Base-by-base conservation (phyloP, 1,284 basidiomycete genomes). In the Cerrena zonata region DNA sequence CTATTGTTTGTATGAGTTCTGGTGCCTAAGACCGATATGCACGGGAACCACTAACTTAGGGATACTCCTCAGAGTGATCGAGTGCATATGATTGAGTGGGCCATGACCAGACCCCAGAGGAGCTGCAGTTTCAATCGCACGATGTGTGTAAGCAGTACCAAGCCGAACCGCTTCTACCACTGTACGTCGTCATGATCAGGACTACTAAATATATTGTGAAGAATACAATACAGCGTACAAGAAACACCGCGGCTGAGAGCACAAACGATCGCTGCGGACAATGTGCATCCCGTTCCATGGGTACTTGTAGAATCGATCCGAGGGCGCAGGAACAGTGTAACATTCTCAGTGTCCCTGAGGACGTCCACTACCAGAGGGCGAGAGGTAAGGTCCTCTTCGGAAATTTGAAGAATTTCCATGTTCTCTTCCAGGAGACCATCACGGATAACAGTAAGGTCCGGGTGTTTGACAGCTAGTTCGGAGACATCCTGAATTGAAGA, bases 261-360 rank as follows among this genome's bases (percentile, higher is more conserved):
- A 47, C 84, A 84, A 1, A 88, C 84, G 13, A 96, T 76, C 0
- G 92, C 91, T 0, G 93, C 85, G 37, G 86, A 88, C 7, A 97
- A 74, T 0, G 94, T 97, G 65, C 94, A 98, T 1, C 94, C 94
- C 0, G 94, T 97, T 1, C 94, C 94, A 63, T 97, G 94, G 0
- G 94, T 94, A 56, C 76, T 90, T 22, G 69, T 78, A 10, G 86
- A 85, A 3, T 86, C 74, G 22, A 94, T 71, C 21, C 79, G 72
- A 2, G 80, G 81, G 2, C 84, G 79, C 19, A 86, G 75, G 53
- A 87, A 89, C 15, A 92, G 53, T 0, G 76, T 77, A 5, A 22
- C 18, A 25, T 69, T 66, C 7, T 50, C 53, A 11, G 61, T 61
- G 34, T 55, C 57, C 47, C 80, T 70, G 10, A 96, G 69, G 0